A percentile compares a stretch with the other conserved stretches of the same genome.
phyloP scores from a whole-genome alignment of 208 protist species.

The Jaenimonas drosophilae region DNA sequence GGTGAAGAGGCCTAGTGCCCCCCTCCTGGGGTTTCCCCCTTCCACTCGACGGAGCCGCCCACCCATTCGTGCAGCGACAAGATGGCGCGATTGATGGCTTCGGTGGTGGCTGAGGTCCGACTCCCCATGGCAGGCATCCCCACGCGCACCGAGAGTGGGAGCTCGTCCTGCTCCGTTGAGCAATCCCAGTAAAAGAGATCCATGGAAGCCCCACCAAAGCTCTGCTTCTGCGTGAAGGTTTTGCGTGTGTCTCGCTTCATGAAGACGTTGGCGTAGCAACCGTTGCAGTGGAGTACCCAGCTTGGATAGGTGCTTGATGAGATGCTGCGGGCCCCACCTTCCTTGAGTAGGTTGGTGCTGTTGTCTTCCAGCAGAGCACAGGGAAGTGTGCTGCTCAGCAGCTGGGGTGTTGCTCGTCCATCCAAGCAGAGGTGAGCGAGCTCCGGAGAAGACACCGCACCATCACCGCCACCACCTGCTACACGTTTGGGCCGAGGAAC shows the following conservation, averaged over 20 bases:
- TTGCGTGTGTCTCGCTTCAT: conserved; percentile 54
- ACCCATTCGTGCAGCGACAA: conserved; percentile 41
- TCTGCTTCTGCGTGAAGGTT: conserved; percentile 37
- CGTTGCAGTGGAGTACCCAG: conserved; percentile 62
- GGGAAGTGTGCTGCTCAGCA: conserved; percentile 20
- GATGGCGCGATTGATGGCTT: conserved; percentile 44
- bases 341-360: background rate
- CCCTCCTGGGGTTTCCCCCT: too few species aligned
- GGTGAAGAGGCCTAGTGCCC: too few species aligned
- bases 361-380: background rate
- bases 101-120: conserved; percentile 3
- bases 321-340: background rate
- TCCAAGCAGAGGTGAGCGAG: conserved; percentile 40
- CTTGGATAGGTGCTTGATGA: conserved; percentile 36
- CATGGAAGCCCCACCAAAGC: conserved; percentile 23
- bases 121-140: conserved; percentile 4
- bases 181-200: conserved; percentile 71
- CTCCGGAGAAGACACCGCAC: conserved; percentile 4
- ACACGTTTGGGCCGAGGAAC: background rate
- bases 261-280: conserved; percentile 59
- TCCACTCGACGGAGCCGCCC: conserved; percentile 48
- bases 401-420: conserved; percentile 17
- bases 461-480: background rate
- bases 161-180: conserved; percentile 36
- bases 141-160: conserved; percentile 33